Base-by-base conservation (phyloP, 225 moss, liverwort and hornwort genomes). In the Physcomitrellopsis africana region DNA sequence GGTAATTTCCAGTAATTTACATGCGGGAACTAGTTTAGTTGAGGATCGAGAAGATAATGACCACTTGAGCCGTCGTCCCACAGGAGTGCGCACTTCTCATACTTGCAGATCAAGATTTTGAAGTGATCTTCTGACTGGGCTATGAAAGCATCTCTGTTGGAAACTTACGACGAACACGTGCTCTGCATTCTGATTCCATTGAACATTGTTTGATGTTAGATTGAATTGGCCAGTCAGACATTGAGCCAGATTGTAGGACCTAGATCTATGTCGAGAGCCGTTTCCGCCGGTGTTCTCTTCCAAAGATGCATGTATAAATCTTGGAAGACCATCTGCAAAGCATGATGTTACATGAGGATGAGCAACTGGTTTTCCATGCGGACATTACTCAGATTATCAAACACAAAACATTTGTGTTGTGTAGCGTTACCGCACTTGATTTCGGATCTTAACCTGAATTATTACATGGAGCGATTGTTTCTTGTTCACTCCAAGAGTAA, bases 291-390 rank as follows among this genome's bases (percentile, higher is more conserved):
- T 66, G 63, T 81, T 48, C 15, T 66, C 63, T 72, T 9, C 32
- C 77, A 68, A 60, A 37, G 7, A 51, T 76, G 26, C 23, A 15
- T 27, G 6, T 60, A 44, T 46, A 49, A 24, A 44, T 20, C 52
- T 62, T 75, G 64, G 18, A 52, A 19, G 70, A 72, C 74, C 32
- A 52, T 65, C 69, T 14, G 60, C 43, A 77, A 56, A 73, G 51
- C 49, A 56, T 61, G 63, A 81, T 76, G 79, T 86, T 64, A 44
- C 81, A 54, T 70, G 76, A 73, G 79, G 63, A 72, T 54, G 63
- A 66, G 77, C 77, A 67, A 80, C 45, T 75, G 58, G 59, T 72
- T 80, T 32, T 77, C 72, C 72, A 64, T 47, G 77, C 75, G 75
- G 77, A 68, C 63, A 56, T 56, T 63, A 17, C 37, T 74, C 81